Base-by-base conservation (phyloP, 805 yeast genomes). In the Yamadazyma ubonensis region DNA sequence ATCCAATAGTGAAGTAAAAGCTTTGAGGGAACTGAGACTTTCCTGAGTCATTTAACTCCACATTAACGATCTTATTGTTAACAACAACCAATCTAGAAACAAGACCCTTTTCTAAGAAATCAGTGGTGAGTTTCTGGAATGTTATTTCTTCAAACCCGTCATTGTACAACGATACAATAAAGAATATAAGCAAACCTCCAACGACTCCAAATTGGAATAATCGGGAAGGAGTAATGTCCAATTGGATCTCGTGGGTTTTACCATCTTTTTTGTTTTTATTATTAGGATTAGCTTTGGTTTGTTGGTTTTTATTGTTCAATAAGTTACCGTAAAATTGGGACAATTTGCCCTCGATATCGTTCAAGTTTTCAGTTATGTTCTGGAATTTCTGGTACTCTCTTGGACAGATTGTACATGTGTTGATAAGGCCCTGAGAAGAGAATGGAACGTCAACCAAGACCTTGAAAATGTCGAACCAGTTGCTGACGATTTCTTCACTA, bases 101-200 rank as follows among this genome's bases (percentile, higher is more conserved):
- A 30, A 79, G 71, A 4, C 89, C 89, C 52, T 81, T 85, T 46
- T 83, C 86, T 44, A 93, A 70, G 53, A 81, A 82, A 33, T 81
- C 72, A 4, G 81, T 70, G 29, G 87, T 76, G 67, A 93, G 91
- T 55, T 91, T 96, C 66, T 93, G 98, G 83, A 89, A 93, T 2
- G 96, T 81, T 43, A 91, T 71, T 54, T 86, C 89, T 36, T 58
- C 55, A 29, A 52, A 46, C 26, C 46, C 22, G 6, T 57, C 62
- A 18, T 40, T 48, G 6, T 46, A 43, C 32, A 53, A 34, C 31
- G 44, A 44, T 44, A 46, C 54, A 9, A 63, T 20, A 18, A 58
- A 40, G 38, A 58, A 55, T 26, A 53, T 27, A 16, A 55, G 41
- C 30, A 67, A 48, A 12, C 67, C 65, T 25, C 55, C 54, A 1